phyloP scores from a whole-genome alignment of 2,329 filamentous ascomycete species.

The Helminthosporium solani region DNA sequence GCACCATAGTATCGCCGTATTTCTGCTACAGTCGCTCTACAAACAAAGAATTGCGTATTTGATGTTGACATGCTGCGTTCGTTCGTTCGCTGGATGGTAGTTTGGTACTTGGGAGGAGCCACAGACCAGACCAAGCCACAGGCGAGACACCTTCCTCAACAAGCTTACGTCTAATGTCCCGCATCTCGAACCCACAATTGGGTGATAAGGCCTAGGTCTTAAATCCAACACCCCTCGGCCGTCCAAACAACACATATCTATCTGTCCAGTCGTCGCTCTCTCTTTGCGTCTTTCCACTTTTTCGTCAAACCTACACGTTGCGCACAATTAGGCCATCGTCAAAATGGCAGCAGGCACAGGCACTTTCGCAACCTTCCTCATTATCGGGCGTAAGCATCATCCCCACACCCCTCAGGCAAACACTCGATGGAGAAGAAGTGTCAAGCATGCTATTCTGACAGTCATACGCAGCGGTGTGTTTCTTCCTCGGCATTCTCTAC shows the following conservation, averaged over 20 bases:
- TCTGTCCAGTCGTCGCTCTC: no score
- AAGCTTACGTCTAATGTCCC: slow-evolving; percentile 23
- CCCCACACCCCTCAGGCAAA: slow-evolving; percentile 8
- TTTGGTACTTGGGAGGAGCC: not conserved
- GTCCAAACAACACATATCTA: slow-evolving; percentile 14
- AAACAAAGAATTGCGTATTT: no score
- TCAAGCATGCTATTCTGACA: slow-evolving; percentile 1
- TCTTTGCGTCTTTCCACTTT: slow-evolving; percentile 1
- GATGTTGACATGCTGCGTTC: no score
- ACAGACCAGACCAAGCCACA: slow-evolving; percentile 9
- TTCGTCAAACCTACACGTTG: slow-evolving; percentile 7
- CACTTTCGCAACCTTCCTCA: slow-evolving; percentile 95
- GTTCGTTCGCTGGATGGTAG: no score
- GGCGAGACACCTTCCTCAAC: slow-evolving; percentile 30
- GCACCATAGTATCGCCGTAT: no score
- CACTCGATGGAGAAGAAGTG: slow-evolving; percentile 1
- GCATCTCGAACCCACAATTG: slow-evolving; percentile 16
- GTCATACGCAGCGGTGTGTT: slow-evolving; percentile 65
- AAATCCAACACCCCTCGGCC: slow-evolving; percentile 15
- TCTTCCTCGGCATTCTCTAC: slow-evolving; percentile 98
- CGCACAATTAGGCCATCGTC: slow-evolving; percentile 7
- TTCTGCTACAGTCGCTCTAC: no score
- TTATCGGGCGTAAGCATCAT: slow-evolving; percentile 78
- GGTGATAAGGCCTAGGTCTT: slow-evolving; percentile 26
- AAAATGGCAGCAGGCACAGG: slow-evolving; percentile 34